Base-by-base conservation (phyloP, 1,139 yeast genomes). In the Candida tetrigidarum region DNA sequence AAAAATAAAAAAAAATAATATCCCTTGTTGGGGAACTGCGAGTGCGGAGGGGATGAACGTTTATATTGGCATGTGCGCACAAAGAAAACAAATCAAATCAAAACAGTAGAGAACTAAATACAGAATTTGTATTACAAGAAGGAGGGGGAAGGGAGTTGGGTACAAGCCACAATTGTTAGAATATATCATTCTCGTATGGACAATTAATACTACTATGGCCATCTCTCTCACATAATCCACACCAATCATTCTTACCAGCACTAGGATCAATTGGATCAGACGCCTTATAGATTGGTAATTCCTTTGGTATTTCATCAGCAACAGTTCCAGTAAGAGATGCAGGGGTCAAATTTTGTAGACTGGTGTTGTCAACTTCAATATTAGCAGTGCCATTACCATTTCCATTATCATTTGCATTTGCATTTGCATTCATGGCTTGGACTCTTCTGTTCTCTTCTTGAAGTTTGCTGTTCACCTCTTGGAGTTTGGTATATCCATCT, bases 181-280 rank as follows among this genome's bases (percentile, higher is more conserved):
- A 51, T n/a, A 51, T 48, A 36, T 81, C 86, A 51, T 80, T 81
- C 56, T 87, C 96, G 58, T 80, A 89, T 0, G 97, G 97, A 66
- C 98, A 92, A 46, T 89, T 89, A 37, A 84, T 72, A 52, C 95
- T 85, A 46, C 83, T 86, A 59, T 92, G 98, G 1, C 98, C 98
- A 42, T 81, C 84, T 45, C 90, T 71, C 63, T 92, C 98, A 67
- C 98, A 92, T 42, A 90, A 72, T 0, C 96, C 96, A 67, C 98
- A 92, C 96, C 97, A 92, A 54, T 82, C 76, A 18, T 69, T 71
- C 41, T 90, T 76, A 1, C 97, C 97, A 1, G 81, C 81, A 4
- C 92, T 76, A 1, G 93, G 86, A 59, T 89, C 96, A 2, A 69
- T 58, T 29, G 71, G 71, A 1, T 54, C 56, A 3, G 65, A 65